Conservation (phyloP, 345 rosid genomes). For the Stellera chamaejasme region DNA sequence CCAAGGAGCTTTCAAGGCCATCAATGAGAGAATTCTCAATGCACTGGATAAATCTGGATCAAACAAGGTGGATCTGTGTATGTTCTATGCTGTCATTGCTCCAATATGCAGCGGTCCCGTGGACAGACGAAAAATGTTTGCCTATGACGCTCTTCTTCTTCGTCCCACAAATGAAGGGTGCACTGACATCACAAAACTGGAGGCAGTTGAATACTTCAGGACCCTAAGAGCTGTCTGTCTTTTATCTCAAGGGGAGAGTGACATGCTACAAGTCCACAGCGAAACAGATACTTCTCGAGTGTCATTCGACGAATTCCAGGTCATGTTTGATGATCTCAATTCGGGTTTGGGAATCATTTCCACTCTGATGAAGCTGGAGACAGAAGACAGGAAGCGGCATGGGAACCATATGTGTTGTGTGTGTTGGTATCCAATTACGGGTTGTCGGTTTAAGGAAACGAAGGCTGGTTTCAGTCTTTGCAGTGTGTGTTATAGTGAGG, state of each 20-base stretch:
- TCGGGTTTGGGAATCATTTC: conserved; percentile 91
- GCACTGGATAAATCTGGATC: conserved; percentile 59
- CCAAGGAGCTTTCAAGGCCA: conserved; percentile 76
- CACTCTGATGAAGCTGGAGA: conserved; percentile 67
- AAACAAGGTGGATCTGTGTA: conserved; percentile 76
- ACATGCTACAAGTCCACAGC: conserved; percentile 55
- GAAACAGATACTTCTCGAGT: conserved; percentile 45
- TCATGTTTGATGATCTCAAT: conserved; percentile 76
- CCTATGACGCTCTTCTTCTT: conserved; percentile 76
- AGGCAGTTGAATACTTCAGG: conserved; percentile 51
- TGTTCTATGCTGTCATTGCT: conserved; percentile 70
- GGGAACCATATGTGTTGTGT: conserved; percentile 64
- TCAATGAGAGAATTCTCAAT: conserved; percentile 70
- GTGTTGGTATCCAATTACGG: conserved; percentile 72
- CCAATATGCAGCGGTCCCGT: conserved; percentile 66
- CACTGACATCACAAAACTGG: conserved; percentile 50
- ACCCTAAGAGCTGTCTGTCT: conserved; percentile 59
- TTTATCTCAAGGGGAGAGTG: conserved; percentile 54
- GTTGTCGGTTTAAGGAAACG: conserved; percentile 83
- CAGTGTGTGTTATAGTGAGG: conserved; percentile 81
- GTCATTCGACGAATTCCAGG: conserved; percentile 59
- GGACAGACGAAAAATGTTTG: conserved; percentile 60
- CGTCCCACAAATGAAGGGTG: conserved; percentile 63
- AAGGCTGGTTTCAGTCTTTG: conserved; percentile 74
- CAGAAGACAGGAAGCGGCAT: conserved; percentile 69